Evolutionary conservation across 768 basidiomycete genomes (phyloP), one percentile per base, ranked within the genome.

Genomic region (Pleurotus ostreatus): DNA sequence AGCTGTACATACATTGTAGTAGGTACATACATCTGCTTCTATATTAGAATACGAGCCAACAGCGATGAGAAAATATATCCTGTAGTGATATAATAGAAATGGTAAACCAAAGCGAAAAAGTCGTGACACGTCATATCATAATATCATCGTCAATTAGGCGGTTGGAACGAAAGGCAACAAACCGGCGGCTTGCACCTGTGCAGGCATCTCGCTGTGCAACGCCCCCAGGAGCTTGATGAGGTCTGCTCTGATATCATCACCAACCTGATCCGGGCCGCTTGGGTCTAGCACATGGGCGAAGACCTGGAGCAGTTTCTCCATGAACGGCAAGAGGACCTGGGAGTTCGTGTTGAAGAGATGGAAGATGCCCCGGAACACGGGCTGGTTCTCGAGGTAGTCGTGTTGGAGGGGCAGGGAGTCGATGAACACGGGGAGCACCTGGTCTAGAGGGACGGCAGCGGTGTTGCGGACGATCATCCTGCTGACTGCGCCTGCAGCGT

Each of bases 401-500:
- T 91, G 85, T 68, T 85, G 86, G 60, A 98, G 74, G 5, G 97
- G 97, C 8, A 99, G 80, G 30, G 89, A 86, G 22, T 74, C 78
- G 56, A 97, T 71, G 66, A 98, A 83, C 53, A 92, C 77, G 2
- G 94, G 93, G 9, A 98, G 81, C 51, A 97, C 93, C 70, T 93
- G 88, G 49, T 94, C 91, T 39, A 98, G 84, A 22, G 96, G 96
- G 15, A 98, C 72, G 12, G 87, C 92, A 11, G 74, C 67, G 3
- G 80, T 72, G 70, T 94, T 94, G 66, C 88, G 88, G 63, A 84
- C 68, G 66, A 98, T 88, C 68, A 98, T 79, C 13, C 97, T 87
- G 4, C 85, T 85, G 52, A 98, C 90, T 22, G 94, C 92, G 44
- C 97, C 97, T 6, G 88, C 83, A n/a, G 97, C 97, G 69, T 99